phyloP scores from a whole-genome alignment of 1,284 basidiomycete genomes.

The Stygiomarasmius scandens region DNA sequence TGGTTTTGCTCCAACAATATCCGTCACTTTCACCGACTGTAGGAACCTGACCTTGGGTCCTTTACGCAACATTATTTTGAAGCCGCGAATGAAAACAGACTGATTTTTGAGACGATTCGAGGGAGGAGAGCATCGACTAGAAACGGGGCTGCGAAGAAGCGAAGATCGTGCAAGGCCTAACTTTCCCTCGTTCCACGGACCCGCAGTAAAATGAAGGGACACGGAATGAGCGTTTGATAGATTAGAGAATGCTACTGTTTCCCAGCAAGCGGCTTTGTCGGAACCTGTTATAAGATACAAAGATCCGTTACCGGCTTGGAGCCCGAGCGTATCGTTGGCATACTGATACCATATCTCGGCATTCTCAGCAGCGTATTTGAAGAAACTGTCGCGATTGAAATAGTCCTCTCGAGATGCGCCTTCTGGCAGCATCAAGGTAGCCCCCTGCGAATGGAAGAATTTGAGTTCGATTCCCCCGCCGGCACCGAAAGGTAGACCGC shows the following conservation, averaged over 20 bases:
- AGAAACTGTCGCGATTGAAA: background rate
- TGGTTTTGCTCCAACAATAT: background rate
- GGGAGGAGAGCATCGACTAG: slow-evolving; percentile 21
- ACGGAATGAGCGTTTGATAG: slow-evolving; percentile 2
- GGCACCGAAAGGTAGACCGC: background rate
- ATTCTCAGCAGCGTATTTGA: slow-evolving; percentile 6
- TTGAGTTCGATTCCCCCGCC: background rate
- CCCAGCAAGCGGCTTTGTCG: slow-evolving; percentile 12
- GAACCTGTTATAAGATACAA: slow-evolving; percentile 16
- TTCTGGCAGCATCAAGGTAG: slow-evolving; percentile 11
- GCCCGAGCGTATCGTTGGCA: slow-evolving; percentile 6
- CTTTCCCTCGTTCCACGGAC: background rate
- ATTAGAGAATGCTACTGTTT: slow-evolving; percentile 6
- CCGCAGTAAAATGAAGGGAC: background rate
- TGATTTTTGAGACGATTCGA: slow-evolving; percentile 18
- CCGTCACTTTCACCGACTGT: background rate
- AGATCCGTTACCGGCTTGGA: slow-evolving; percentile 8
- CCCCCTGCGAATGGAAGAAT: slow-evolving; percentile 5
- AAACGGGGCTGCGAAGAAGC: slow-evolving; percentile 13
- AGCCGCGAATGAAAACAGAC: slow-evolving; percentile 16
- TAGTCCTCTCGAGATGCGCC: slow-evolving; percentile 10
- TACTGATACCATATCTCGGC: slow-evolving; percentile 7
- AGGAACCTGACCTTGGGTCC: background rate
- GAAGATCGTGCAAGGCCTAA: background rate
- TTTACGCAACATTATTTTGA: slow-evolving; percentile 13